Percentiles rank a stretch among this genome's conserved stretches.
Evolutionary conservation across 768 basidiomycete species (phyloP).

Genomic region (Leccinum sublutescens): DNA sequence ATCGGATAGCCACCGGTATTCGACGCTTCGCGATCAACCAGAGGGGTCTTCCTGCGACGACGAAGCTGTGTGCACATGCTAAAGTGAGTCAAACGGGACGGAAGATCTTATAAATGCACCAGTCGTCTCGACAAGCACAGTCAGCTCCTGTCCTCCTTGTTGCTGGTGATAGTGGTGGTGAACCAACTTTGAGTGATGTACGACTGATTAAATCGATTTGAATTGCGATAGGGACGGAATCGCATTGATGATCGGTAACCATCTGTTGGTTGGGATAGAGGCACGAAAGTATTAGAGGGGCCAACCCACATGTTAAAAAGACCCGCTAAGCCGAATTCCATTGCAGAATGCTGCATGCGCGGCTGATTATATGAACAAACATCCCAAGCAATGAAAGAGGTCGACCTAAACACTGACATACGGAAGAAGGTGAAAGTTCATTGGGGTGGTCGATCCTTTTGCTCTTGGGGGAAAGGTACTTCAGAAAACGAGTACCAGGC

Average conservation of each 20-base stretch:
- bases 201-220: background rate
- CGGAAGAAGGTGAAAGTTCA: conserved; percentile 3
- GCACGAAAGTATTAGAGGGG: background rate
- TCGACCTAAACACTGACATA: background rate
- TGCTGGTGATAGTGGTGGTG: background rate
- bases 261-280: background rate
- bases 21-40: background rate
- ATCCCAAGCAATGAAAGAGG: background rate
- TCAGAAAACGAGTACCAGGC: conserved; percentile 10
- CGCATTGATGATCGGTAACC: background rate
- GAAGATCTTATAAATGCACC: background rate
- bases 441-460: conserved; percentile 2
- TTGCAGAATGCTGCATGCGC: conserved; percentile 2
- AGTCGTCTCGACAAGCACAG: background rate
- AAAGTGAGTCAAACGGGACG: background rate
- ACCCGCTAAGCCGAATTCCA: conserved; percentile 1
- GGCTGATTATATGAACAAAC: background rate
- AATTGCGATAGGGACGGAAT: background rate
- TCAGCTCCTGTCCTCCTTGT: too few species aligned
- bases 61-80: background rate
- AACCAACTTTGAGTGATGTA: background rate
- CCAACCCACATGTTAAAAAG: background rate
- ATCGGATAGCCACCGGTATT: background rate
- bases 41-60: background rate
- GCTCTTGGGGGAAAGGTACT: conserved; percentile 4